Evolutionary conservation across 2,329 filamentous ascomycete genomes (phyloP), one percentile per base, ranked within the genome.

Genomic region (Drechslerella dactyloides): DNA sequence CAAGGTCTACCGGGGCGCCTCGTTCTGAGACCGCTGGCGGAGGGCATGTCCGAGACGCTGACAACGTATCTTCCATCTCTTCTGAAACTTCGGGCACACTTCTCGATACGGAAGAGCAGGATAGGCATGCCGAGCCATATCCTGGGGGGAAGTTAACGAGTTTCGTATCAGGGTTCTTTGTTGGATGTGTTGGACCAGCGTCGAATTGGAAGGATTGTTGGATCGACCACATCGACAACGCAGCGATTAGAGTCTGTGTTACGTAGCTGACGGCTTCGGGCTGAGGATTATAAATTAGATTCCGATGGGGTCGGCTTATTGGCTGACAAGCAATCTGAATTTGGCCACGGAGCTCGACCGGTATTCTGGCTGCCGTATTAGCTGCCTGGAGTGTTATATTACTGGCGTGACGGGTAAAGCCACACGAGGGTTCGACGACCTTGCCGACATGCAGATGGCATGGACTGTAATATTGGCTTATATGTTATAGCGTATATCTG

Each of bases 111-210:
- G 44, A 23, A 19, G 44, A 23, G n/a, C 17, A 19, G 19, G 44
- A 21, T 48, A 21, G 44, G 44, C 44, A 48, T 48, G 11, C 19
- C 21, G 15, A 48, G 4, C 44, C 44, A 48, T 15, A 44, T 19
- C 44, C 44, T 19, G 19, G 44, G 21, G 37, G 37, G 21, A n/a
- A n/a, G n/a, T n/a, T n/a, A n/a, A n/a, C n/a, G n/a, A 21, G n/a
- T 23, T 17, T 21, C 11, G 44, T 48, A 48, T 48, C 44, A 21
- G 17, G 40, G 13, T 3, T 15, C 11, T 37, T 7, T 37, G 10
- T n/a, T n/a, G 6, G 7, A 35, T 57, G 53, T 44, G 61, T 58
- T 65, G 61, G 42, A 33, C 33, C 55, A 27, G 24, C 40, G 60
- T 64, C 54, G 60, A 64, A 64, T 37, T 50, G 21, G 17, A 7